Base-by-base conservation (phyloP, 768 basidiomycete genomes). In the Agrocybe pediades region DNA sequence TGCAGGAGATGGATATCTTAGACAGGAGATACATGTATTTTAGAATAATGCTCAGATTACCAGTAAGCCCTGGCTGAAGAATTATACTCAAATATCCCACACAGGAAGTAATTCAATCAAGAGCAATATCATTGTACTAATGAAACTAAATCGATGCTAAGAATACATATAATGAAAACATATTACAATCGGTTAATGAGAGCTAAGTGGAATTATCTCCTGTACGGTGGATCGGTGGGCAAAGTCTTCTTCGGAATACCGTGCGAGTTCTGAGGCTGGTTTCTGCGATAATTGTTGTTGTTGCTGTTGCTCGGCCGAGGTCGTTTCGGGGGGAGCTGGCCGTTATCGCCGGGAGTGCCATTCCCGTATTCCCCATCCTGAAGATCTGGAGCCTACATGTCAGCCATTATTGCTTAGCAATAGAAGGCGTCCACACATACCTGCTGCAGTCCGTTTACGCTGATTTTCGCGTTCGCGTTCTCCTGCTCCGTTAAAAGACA, bases 401-500 rank as follows among this genome's bases (percentile, higher is more conserved):
- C 42, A 24, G 41, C 16, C 42, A 29, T 7, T 30, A 30, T 30
- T 30, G 29, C 29, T 7, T 7, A 55, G 55, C 25, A 53, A 42
- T 48, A 9, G 21, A 23, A 52, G 27, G 26, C 56, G 45, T 33
- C 41, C 8, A 24, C 40, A 66, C 81, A 59, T 71, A 89, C 90
- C 90, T 65, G 86, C 82, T 27, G 76, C 69, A 20, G 84, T 82
- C 51, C 90, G 80, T 71, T 92, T 92, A 63, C 87, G 75, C 53
- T 65, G 74, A 39, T 71, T 72, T 55, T 88, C 87, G 44, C 84
- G 80, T 24, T 87, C 86, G 16, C 90, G 87, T 51, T 73, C 65
- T 44, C 65, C 44, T 29, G 83, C 82, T 46, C 81, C 78, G 55
- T 79, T 80, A 36, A 75, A 72, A 51, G 70, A 72, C 53, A 76